Evolutionary conservation across 169 alveolate species (phyloP), one percentile per base, ranked within the genome.

Genomic region (Plasmodium sp.): DNA sequence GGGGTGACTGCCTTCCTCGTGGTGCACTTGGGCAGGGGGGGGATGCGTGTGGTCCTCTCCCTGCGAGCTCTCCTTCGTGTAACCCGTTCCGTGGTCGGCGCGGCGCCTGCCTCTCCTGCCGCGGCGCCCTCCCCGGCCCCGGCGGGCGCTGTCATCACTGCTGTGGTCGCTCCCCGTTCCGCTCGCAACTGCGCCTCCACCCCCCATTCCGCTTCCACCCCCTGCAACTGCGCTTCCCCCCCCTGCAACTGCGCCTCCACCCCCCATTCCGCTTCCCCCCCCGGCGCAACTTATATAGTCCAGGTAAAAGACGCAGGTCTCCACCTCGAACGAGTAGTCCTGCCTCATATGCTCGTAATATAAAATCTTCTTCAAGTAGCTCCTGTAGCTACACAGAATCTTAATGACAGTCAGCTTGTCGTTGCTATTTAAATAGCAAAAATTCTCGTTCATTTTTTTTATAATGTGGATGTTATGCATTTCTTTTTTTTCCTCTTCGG

Each of bases 271-370:
- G 51, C 51, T 41, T 12, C n/a, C n/a, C 58, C 1, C n/a, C n/a
- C 43, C 39, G 45, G 43, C 33, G 27, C 43, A 56, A 34, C 54
- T 48, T 6, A 83, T 83, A 12, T 83, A 12, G 4, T 83, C 91
- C 10, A 83, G 16, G 45, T 83, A 83, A 14, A 83, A 83, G 16
- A 54, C 39, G 33, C 91, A 83, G 1, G 91, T 83, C 33, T 83
- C 91, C 41, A 83, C 58, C 43, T 83, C 91, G 56, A 83, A 83
- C 22, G 91, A 83, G 72, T 54, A 83, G 1, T 83, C 91, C 12
- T 51, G 79, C 43, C 58, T 83, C 79, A 83, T 58, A 34, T 22
- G 58, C 33, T 83, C 91, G 27, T 83, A 83, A 1, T 27, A 48
- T 27, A 83, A 18, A 10, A 83, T 83, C 14, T 33, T 83, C 51